phyloP scores from a whole-genome alignment of 176 grass and related monocot species.

The Aegilops sharonensis region DNA sequence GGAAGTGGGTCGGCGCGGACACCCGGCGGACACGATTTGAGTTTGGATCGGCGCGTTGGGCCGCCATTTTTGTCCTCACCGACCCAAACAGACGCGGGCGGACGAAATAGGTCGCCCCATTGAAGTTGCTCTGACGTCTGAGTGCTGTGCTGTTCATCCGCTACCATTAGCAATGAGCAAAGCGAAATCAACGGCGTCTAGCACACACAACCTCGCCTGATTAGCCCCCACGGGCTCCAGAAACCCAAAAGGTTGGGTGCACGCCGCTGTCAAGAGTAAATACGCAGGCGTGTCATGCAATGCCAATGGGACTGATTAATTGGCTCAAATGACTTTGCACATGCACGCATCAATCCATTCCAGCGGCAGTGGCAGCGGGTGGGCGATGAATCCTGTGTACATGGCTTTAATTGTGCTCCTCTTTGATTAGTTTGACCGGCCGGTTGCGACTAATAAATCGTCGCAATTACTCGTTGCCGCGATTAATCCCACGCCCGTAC shows the following conservation, averaged over 20 bases:
- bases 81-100: no score
- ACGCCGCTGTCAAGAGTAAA: slow-evolving; percentile 31
- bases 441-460: neutral
- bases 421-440: slow-evolving; percentile 16
- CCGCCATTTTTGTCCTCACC: no score
- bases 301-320: neutral
- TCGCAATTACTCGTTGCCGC: neutral
- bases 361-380: neutral
- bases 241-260: neutral
- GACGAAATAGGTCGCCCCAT: no score
- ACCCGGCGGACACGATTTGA: no score
- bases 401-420: neutral
- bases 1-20: no score
- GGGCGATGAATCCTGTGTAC: neutral
- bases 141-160: slow-evolving; percentile 23
- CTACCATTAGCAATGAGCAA: neutral
- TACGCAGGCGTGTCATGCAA: slow-evolving; percentile 27
- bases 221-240: slow-evolving; percentile 38
- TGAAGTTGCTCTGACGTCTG: neutral
- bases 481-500: neutral
- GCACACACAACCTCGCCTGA: slow-evolving; percentile 36
- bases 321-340: neutral
- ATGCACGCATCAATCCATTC: neutral
- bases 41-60: no score
- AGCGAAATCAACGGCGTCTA: neutral